phyloP scores from a whole-genome alignment of 768 basidiomycete species.

The Calvatia gigantea region DNA sequence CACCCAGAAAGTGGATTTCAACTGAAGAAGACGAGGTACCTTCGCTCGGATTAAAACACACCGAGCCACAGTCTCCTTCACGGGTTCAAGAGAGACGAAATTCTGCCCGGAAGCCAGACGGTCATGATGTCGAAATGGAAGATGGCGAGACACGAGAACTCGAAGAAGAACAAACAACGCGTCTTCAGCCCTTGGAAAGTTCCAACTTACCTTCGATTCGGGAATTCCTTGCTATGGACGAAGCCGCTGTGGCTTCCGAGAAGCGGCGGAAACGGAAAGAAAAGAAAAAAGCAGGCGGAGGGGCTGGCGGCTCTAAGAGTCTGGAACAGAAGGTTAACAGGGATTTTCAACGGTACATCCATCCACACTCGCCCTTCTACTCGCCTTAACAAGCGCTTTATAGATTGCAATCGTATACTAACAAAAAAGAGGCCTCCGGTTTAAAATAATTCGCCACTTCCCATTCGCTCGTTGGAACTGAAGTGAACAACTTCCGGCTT shows the following conservation, averaged over 20 bases:
- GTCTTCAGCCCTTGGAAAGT: slow-evolving; percentile 74
- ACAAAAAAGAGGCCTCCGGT: slow-evolving; percentile 29
- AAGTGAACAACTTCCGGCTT: too few species aligned
- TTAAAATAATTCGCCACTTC: not conserved
- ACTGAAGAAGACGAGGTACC: slow-evolving; percentile 11
- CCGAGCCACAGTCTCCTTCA: not conserved
- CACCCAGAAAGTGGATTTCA: slow-evolving; percentile 13
- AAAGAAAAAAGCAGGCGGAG: slow-evolving; percentile 48
- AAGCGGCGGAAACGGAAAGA: slow-evolving; percentile 76
- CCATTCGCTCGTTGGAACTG: too few species aligned
- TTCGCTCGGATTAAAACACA: not conserved
- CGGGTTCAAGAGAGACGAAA: slow-evolving; percentile 5
- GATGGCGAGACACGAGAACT: slow-evolving; percentile 34
- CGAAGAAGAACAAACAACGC: slow-evolving; percentile 43
- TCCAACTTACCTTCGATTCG: slow-evolving; percentile 81
- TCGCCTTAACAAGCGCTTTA: not conserved
- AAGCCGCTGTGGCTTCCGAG: slow-evolving; percentile 57
- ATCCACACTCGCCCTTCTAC: not conserved
- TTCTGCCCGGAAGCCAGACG: slow-evolving; percentile 7
- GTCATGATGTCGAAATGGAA: not conserved
- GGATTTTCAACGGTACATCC: slow-evolving; percentile 52
- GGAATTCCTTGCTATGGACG: slow-evolving; percentile 77
- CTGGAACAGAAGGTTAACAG: slow-evolving; percentile 48
- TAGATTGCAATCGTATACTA: slow-evolving; percentile 41
- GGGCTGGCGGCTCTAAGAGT: slow-evolving; percentile 33